These are phyloP conservation scores for Scopulariopsis brevicaulis DNA, from an alignment of 2,329 filamentous ascomycete genomes.

Conservation along the genomic window DNA sequence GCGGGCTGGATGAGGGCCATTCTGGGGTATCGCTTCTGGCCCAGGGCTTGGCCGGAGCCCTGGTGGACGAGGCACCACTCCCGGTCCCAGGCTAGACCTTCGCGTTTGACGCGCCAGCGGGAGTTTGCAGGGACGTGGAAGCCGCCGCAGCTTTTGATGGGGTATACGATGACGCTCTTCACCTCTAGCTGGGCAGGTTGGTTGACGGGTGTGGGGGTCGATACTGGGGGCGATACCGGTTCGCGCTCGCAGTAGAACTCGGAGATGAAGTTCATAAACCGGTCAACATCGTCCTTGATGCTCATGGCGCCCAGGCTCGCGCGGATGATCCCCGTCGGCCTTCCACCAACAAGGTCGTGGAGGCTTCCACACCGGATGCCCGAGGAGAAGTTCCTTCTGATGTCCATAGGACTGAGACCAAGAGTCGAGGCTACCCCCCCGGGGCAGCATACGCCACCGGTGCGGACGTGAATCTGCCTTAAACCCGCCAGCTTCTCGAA, in stretches of 20 bases:
- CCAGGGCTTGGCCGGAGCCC: slow-evolving; percentile 74
- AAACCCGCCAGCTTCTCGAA: slow-evolving; percentile 77
- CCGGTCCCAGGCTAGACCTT: slow-evolving; percentile 87
- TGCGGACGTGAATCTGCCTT: slow-evolving; percentile 73
- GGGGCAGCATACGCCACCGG: slow-evolving; percentile 85
- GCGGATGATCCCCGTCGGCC: slow-evolving; percentile 78
- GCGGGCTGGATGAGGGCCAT: slow-evolving; percentile 76
- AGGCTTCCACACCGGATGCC: slow-evolving; percentile 79
- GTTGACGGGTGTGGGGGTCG: background rate
- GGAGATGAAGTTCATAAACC: slow-evolving; percentile 58
- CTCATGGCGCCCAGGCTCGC: slow-evolving; percentile 88
- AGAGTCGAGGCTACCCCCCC: slow-evolving; percentile 70
- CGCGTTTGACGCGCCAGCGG: slow-evolving; percentile 65
- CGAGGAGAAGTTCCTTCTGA: slow-evolving; percentile 72
- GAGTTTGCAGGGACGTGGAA: slow-evolving; percentile 54
- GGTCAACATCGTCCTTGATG: slow-evolving; percentile 59
- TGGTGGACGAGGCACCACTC: slow-evolving; percentile 93
- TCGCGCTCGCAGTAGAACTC: slow-evolving; percentile 33
- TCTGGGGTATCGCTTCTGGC: slow-evolving; percentile 74
- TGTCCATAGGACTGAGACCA: slow-evolving; percentile 66
- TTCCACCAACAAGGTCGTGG: slow-evolving; percentile 70
- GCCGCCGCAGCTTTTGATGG: slow-evolving; percentile 88
- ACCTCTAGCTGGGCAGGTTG: slow-evolving; percentile 20
- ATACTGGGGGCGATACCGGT: background rate
- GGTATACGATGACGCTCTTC: slow-evolving; percentile 66